A percentile compares a stretch with the other conserved stretches of the same genome.
These are phyloP conservation scores for Haplographium delicatum DNA, from an alignment of 495 filamentous ascomycete genomes.

Conservation along the genomic window DNA sequence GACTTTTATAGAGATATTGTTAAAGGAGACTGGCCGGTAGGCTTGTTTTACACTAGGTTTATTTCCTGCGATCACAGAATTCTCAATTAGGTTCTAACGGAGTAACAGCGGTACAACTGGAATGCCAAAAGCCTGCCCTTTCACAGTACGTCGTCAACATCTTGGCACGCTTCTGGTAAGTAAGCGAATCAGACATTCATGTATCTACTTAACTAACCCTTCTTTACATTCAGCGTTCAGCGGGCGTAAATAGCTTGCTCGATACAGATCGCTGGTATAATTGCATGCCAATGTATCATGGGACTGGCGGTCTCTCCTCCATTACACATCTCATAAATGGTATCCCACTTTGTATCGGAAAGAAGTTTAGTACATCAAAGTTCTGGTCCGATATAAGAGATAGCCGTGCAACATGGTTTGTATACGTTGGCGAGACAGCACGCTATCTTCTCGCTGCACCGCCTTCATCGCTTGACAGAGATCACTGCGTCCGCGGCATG, in stretches of 20 bases:
- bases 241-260: slow-evolving; percentile 41
- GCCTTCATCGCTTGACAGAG: slow-evolving; percentile 54
- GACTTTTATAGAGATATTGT: slow-evolving; percentile 45
- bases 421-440: slow-evolving; percentile 76
- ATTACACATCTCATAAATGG: slow-evolving; percentile 55
- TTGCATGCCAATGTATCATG: slow-evolving; percentile 81
- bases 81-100: not conserved
- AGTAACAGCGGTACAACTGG: slow-evolving; percentile 41
- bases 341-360: slow-evolving; percentile 59
- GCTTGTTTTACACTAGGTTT: slow-evolving; percentile 61
- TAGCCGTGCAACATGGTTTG: slow-evolving; percentile 60
- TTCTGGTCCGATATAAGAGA: slow-evolving; percentile 75
- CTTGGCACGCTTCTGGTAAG: too few species aligned
- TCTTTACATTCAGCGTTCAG: slow-evolving; percentile 33
- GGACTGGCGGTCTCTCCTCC: slow-evolving; percentile 50
- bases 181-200: slow-evolving; percentile 21
- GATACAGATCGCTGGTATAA: slow-evolving; percentile 61
- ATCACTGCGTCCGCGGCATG: slow-evolving; percentile 63
- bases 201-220: not conserved
- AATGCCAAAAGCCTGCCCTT: slow-evolving; percentile 42
- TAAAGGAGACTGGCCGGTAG: slow-evolving; percentile 44
- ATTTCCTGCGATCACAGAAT: not conserved
- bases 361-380: slow-evolving; percentile 60
- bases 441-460: slow-evolving; percentile 71
- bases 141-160: too few species aligned